Base-by-base conservation (phyloP, 495 filamentous ascomycete species). In the Tuber magnatum region DNA sequence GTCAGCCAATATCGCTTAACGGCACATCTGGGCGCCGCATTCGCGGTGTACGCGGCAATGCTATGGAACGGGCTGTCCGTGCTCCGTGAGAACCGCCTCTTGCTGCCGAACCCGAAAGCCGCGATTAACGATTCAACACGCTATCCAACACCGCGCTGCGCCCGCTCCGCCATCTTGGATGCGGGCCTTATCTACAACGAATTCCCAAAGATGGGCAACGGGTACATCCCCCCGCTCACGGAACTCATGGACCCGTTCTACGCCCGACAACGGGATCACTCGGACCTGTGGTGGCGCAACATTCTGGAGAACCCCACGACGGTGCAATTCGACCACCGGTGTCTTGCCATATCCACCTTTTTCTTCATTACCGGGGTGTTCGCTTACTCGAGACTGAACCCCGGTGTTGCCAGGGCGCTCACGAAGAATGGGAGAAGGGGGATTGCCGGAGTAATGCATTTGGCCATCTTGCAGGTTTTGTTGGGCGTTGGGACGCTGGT, bases 111-210 rank as follows among this genome's bases (percentile, higher is more conserved):
- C 78, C 87, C 92, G 0, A 82, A 86, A 42, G 83, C 85, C 43
- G 90, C 89, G 10, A 80, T 86, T 41, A 86, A 87, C 68, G 81
- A 14, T 84, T 95, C 42, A 83, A 86, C 65, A 84, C 85, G 7
- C 87, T 97, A 38, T 86, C 87, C 68, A 85, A 87, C 70, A 92
- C 92, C 18, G 85, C 86, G 51, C 85, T 98, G 44, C 88, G 87
- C 28, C 77, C 89, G 38, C 92, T 99, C 85, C 90, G 93, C 35
- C 86, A 89, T 78, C 91, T 89, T 99, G 38, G 95, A 99, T 81
- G 95, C 95, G 22, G 95, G 95, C 20, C 85, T 99, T 24, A 97
- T 99, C 82, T 99, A 99, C 86, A 98, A 98, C 82, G 93, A 98
- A 80, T 97, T 98, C 82, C 96, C 96, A 1, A 92, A 88, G 81